Evolutionary conservation across 1,139 yeast genomes (phyloP).

Genomic region (Hyphopichia buzzinii): DNA sequence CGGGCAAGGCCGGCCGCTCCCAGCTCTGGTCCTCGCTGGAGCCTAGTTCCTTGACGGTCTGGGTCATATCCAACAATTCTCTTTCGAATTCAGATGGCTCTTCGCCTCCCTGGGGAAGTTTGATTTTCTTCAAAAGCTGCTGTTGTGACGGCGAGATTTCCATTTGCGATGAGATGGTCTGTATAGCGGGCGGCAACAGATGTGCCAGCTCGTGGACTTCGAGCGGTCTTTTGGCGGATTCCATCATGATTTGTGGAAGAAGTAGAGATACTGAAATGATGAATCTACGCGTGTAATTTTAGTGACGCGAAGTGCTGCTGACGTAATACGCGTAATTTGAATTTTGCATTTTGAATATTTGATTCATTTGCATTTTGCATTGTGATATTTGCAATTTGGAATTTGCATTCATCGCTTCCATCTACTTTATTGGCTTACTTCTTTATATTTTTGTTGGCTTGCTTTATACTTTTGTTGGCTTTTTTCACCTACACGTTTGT

Average conservation of each 20-base stretch:
- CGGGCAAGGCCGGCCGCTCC: constrained; percentile 58
- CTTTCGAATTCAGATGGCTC: constrained; percentile 65
- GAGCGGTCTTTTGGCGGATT: constrained; percentile 6
- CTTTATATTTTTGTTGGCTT: too few relatives aligned
- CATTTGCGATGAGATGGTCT: constrained; percentile 19
- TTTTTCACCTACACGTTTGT: too few relatives aligned
- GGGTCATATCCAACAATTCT: constrained; percentile 60
- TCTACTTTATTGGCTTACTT: too few relatives aligned
- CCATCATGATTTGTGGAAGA: constrained; percentile 3
- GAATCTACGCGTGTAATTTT: too few relatives aligned
- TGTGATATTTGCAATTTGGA: too few relatives aligned
- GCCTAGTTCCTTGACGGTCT: constrained; percentile 24
- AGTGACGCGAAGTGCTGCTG: too few relatives aligned
- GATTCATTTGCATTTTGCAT: too few relatives aligned
- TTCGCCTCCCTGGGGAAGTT: constrained; percentile 31
- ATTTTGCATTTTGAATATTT: too few relatives aligned
- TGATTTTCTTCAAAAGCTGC: constrained; percentile 34
- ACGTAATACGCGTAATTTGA: too few relatives aligned
- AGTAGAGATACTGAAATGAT: too few relatives aligned
- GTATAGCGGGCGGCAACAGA: constrained; percentile 45
- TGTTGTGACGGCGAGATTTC: constrained; percentile 30
- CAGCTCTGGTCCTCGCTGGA: constrained; percentile 53
- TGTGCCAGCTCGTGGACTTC: constrained; percentile 32
- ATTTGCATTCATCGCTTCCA: too few relatives aligned
- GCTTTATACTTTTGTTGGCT: too few relatives aligned